phyloP scores from a whole-genome alignment of 2,329 filamentous ascomycete species.

The Aspergillus neoniger region DNA sequence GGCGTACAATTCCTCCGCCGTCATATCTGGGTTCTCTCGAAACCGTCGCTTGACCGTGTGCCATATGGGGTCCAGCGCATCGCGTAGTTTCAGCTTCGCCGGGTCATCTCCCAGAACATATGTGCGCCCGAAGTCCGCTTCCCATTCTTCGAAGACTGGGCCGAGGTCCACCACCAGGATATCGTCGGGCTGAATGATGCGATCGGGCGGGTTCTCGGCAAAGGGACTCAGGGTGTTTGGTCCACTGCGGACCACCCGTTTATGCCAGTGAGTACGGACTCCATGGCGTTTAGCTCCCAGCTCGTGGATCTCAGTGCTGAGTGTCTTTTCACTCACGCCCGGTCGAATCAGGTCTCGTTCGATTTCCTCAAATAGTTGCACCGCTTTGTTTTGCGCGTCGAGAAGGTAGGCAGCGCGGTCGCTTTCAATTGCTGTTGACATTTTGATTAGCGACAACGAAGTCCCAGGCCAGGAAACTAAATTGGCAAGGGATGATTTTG shows the following conservation, averaged over 20 bases:
- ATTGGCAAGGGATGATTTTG: too few relatives aligned
- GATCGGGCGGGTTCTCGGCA: slow-evolving; percentile 53
- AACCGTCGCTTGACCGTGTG: slow-evolving; percentile 47
- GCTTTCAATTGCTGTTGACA: slow-evolving; percentile 13
- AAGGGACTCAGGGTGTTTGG: slow-evolving; percentile 54
- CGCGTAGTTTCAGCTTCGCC: slow-evolving; percentile 47
- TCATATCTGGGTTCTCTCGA: slow-evolving; percentile 46
- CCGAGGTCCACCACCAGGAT: slow-evolving; percentile 57
- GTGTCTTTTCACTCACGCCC: slow-evolving; percentile 50
- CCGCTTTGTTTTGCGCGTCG: slow-evolving; percentile 52
- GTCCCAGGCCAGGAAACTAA: too few relatives aligned
- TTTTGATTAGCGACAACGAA: neutral
- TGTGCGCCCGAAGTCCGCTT: slow-evolving; percentile 57
- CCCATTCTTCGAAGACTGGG: slow-evolving; percentile 56
- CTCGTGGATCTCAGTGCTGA: slow-evolving; percentile 52
- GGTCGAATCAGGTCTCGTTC: slow-evolving; percentile 49
- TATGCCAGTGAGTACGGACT: slow-evolving; percentile 56
- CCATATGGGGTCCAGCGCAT: slow-evolving; percentile 52
- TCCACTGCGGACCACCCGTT: slow-evolving; percentile 53
- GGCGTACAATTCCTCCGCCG: slow-evolving; percentile 52
- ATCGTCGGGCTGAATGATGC: slow-evolving; percentile 51
- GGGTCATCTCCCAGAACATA: slow-evolving; percentile 54
- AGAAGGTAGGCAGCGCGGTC: slow-evolving; percentile 43
- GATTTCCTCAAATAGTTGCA: slow-evolving; percentile 52
- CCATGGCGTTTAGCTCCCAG: slow-evolving; percentile 47